A percentile compares a stretch with the other conserved stretches of the same genome.
These are phyloP conservation scores for Torulaspora delbrueckii DNA, from an alignment of 805 yeast species.

Conservation along the genomic window DNA sequence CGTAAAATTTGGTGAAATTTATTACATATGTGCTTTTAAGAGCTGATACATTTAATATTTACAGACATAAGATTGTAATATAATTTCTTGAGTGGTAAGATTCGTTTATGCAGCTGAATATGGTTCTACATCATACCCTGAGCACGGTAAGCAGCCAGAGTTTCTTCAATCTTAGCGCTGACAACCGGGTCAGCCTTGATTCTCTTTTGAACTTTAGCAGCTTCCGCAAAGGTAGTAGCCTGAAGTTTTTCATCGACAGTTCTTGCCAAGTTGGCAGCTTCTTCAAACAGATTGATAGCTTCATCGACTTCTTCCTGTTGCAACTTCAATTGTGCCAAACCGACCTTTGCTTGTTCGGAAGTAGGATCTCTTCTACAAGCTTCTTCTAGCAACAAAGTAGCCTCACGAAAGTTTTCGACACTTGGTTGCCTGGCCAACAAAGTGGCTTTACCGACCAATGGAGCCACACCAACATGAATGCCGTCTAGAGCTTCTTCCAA, in stretches of 20 bases:
- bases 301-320: conserved; percentile 78
- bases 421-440: conserved; percentile 51
- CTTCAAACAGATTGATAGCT: conserved; percentile 77
- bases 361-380: conserved; percentile 84
- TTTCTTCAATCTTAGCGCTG: conserved; percentile 57
- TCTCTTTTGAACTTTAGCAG: conserved; percentile 82
- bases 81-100: neutral
- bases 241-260: conserved; percentile 80
- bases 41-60: conserved; percentile 11
- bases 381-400: conserved; percentile 59
- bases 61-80: conserved; percentile 11
- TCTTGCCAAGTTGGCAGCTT: conserved; percentile 77
- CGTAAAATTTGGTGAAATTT: neutral
- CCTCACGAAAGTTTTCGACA: conserved; percentile 45
- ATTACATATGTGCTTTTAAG: neutral
- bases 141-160: conserved; percentile 41
- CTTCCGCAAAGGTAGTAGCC: conserved; percentile 88
- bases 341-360: conserved; percentile 81
- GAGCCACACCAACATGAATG: conserved; percentile 80
- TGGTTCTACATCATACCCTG: conserved; percentile 28
- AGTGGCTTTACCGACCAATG: conserved; percentile 85
- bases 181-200: conserved; percentile 66
- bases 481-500: conserved; percentile 66
- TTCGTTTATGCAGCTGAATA: conserved; percentile 2
- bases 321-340: conserved; percentile 87